Percentiles rank a stretch among this genome's conserved stretches.
Evolutionary conservation across 192 early-diverging fungal genomes (phyloP).

Genomic region (Kappamyces sp.): DNA sequence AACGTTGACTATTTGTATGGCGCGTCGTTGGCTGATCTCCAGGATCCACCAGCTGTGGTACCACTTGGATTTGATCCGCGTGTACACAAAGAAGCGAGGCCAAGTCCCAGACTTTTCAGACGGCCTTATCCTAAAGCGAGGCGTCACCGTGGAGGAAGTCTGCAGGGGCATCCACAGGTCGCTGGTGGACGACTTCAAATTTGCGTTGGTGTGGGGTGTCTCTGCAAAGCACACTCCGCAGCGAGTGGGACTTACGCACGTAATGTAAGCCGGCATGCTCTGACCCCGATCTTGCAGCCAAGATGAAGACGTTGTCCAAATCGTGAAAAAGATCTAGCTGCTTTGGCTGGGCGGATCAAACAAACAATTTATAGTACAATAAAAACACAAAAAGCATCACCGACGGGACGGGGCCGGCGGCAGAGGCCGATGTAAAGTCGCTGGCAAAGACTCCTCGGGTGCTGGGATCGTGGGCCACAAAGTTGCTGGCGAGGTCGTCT

Average conservation of each 20-base stretch:
- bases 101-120: constrained; percentile 92
- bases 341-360: no score
- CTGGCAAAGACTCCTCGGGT: no score
- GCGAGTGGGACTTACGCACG: constrained; percentile 76
- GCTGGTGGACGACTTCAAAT: constrained; percentile 83
- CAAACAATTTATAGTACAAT: no score
- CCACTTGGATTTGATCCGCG: constrained; percentile 78
- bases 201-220: constrained; percentile 93
- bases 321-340: constrained; percentile 30
- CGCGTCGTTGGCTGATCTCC: no score
- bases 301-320: constrained; percentile 89
- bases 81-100: constrained; percentile 95
- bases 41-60: constrained; percentile 82
- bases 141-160: constrained; percentile 38
- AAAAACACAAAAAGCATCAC: no score
- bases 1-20: constrained; percentile 76
- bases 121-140: constrained; percentile 77
- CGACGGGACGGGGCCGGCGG: no score
- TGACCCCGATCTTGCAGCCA: constrained; percentile 16
- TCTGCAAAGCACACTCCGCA: constrained; percentile 98
- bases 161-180: constrained; percentile 87
- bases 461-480: no score
- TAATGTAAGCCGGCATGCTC: constrained; percentile 56
- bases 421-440: no score
- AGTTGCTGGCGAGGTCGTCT: no score